Conservation (phyloP, 1,284 basidiomycete species). For the Ganoderma leucocontextum region DNA sequence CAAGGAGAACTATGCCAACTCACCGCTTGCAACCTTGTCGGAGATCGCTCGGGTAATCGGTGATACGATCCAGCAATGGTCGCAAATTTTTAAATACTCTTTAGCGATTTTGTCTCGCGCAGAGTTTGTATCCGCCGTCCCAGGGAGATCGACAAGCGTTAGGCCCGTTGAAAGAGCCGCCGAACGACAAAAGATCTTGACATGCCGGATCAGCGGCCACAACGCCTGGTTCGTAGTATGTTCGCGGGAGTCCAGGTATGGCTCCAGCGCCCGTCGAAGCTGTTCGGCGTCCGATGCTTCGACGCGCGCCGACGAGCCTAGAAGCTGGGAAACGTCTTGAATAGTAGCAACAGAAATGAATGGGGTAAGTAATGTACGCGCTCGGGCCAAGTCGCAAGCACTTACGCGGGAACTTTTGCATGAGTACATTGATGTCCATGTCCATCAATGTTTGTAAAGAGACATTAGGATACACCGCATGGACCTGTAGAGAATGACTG, state of each 20-base stretch:
- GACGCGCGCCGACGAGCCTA: not conserved
- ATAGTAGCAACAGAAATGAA: not conserved
- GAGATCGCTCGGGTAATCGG: not conserved
- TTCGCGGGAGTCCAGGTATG: not conserved
- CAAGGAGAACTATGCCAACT: not conserved
- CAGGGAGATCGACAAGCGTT: not conserved
- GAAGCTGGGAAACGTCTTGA: not conserved
- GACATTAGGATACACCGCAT: not conserved
- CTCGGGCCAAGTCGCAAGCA: not conserved
- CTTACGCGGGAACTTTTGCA: not conserved
- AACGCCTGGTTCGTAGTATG: not conserved
- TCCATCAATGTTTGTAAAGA: not conserved
- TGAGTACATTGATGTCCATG: not conserved
- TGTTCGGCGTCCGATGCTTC: not conserved
- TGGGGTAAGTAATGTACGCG: not conserved
- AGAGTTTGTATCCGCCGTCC: not conserved
- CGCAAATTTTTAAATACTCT: not conserved
- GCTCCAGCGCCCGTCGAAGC: not conserved
- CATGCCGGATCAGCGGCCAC: not conserved
- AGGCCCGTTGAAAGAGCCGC: not conserved
- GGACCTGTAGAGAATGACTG: not conserved
- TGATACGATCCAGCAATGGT: not conserved
- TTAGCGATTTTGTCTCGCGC: not conserved
- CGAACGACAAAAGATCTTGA: not conserved
- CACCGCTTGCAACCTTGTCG: slow-evolving; percentile 1